Evolutionary conservation across 164 flowering plant genomes (phyloP).

Genomic region (Vitis rupestris): DNA sequence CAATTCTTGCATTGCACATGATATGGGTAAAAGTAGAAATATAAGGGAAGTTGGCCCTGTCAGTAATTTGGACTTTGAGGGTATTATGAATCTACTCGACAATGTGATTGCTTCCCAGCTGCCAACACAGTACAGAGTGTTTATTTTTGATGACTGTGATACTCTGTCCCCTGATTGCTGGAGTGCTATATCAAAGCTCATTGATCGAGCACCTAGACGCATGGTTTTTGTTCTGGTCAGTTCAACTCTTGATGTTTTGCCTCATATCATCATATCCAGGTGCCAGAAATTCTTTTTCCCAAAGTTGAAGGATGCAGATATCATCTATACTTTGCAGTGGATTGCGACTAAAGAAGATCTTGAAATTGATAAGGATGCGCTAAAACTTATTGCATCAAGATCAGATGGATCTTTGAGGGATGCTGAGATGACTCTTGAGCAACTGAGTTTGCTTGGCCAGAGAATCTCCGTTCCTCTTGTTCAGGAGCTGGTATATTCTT

Average conservation of each 20-base stretch:
- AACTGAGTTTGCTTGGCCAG: conserved; percentile 92
- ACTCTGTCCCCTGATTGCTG: conserved; percentile 78
- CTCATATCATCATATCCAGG: conserved; percentile 87
- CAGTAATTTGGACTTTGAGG: conserved; percentile 68
- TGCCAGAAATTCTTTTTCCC: conserved; percentile 98
- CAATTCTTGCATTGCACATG: conserved; percentile 77
- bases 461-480: conserved; percentile 79
- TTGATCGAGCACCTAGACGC: conserved; percentile 88
- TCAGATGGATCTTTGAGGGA: conserved; percentile 98
- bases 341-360: conserved; percentile 79
- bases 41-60: conserved; percentile 87
- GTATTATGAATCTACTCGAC: conserved; percentile 72
- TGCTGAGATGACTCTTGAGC: conserved; percentile 99
- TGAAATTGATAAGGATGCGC: conserved; percentile 86
- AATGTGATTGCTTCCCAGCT: conserved; percentile 49
- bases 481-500: conserved; percentile 82
- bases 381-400: conserved; percentile 88
- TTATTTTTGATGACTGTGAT: conserved; percentile 95
- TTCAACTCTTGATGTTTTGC: conserved; percentile 85
- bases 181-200: conserved; percentile 91
- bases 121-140: conserved; percentile 64
- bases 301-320: conserved; percentile 92
- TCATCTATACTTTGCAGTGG: conserved; percentile 77
- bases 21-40: conserved; percentile 63
- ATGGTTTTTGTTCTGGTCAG: conserved; percentile 84